Percentiles rank a stretch among this genome's conserved stretches.
Conservation (phyloP, 306 rosid species). For the Luffa acutangula region DNA sequence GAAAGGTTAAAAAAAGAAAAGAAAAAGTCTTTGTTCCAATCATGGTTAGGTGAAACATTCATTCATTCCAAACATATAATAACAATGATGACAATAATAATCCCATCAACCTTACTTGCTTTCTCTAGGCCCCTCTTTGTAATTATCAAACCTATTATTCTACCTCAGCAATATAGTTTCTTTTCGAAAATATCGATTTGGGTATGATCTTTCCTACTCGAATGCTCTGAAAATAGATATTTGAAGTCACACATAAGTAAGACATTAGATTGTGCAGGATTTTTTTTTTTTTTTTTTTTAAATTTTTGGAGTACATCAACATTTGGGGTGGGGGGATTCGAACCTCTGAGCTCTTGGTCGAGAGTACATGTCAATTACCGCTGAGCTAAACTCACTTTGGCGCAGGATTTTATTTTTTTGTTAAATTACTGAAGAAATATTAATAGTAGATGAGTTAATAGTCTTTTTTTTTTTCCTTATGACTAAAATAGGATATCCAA, state of each 20-base stretch:
- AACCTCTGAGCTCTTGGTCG: too few species aligned
- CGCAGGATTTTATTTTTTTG: too few species aligned
- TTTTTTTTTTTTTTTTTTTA: too few species aligned
- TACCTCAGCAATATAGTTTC: neutral
- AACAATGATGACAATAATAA: neutral
- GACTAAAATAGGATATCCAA: too few species aligned
- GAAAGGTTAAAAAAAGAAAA: neutral
- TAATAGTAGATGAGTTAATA: neutral
- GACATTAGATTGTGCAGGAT: too few species aligned
- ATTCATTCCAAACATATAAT: slow-evolving; percentile 3
- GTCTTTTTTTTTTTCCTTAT: too few species aligned
- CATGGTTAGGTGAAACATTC: slow-evolving; percentile 7
- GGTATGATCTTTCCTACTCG: fast-evolving
- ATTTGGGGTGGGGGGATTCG: too few species aligned
- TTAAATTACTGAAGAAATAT: neutral
- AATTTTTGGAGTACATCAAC: too few species aligned
- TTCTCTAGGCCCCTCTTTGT: slow-evolving; percentile 1
- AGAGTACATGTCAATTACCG: too few species aligned
- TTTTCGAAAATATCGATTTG: neutral
- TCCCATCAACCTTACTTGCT: neutral
- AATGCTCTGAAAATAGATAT: neutral
- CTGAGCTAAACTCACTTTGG: too few species aligned
- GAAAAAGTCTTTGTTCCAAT: neutral
- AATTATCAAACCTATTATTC: neutral
- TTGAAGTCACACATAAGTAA: neutral